Conservation (phyloP, 306 rosid species). For the Herpetospermum pedunculosum region DNA sequence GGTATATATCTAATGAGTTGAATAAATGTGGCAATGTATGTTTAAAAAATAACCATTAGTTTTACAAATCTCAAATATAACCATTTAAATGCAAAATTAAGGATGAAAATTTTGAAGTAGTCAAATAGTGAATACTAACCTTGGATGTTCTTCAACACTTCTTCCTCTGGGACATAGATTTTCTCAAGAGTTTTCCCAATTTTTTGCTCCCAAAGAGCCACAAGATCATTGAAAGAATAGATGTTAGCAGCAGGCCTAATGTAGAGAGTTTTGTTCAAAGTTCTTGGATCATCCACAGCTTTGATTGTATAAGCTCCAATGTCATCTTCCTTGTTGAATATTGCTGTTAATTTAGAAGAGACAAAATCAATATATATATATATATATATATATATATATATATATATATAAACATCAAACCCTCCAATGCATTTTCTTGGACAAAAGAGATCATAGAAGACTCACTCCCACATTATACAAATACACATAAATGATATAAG, state of each 20-base stretch:
- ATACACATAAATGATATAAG: too few relatives aligned
- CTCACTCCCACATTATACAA: too few relatives aligned
- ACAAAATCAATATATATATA: neutral
- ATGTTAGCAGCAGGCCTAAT: neutral
- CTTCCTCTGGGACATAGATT: neutral
- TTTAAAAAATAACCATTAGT: too few relatives aligned
- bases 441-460: too few relatives aligned
- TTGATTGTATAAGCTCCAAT: neutral
- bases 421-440: too few relatives aligned
- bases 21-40: too few relatives aligned
- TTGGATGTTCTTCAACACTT: neutral
- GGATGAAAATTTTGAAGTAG: too few relatives aligned
- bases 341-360: neutral
- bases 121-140: too few relatives aligned
- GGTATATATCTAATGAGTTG: too few relatives aligned
- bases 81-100: neutral
- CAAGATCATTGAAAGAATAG: slow-evolving; percentile 3
- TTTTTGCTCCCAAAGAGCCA: slow-evolving; percentile 2
- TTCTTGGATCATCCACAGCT: slow-evolving; percentile 10
- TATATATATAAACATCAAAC: too few relatives aligned
- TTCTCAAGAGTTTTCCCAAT: neutral
- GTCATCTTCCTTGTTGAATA: slow-evolving; percentile 3
- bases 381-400: too few relatives aligned
- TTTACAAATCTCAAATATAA: too few relatives aligned
- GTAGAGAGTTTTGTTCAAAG: neutral